A percentile compares a stretch with the other conserved stretches of the same genome.
These are phyloP conservation scores for Rubus idaeus DNA, from an alignment of 306 rosid species.

Conservation along the genomic window DNA sequence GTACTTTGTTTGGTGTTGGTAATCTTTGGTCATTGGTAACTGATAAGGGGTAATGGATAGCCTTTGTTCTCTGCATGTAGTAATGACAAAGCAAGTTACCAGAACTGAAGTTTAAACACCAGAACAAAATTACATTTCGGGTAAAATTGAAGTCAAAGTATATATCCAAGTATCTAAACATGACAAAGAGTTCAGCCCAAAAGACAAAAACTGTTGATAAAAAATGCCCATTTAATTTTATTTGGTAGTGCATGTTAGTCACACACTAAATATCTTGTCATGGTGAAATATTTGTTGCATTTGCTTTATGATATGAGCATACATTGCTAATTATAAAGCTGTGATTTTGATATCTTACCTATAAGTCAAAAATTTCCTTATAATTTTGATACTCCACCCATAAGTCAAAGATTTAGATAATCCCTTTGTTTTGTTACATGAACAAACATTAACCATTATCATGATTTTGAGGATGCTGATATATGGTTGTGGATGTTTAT, in stretches of 20 bases:
- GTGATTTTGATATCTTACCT: constrained; percentile 16
- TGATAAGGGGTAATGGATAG: neutral
- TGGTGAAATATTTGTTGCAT: neutral
- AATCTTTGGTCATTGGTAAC: neutral
- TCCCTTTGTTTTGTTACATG: constrained; percentile 2
- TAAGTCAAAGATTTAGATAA: neutral
- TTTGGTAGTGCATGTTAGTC: constrained; percentile 4
- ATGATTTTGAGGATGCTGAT: constrained; percentile 25
- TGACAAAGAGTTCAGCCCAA: neutral
- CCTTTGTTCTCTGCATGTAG: neutral
- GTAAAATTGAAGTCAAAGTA: constrained; percentile 3
- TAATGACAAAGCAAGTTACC: neutral
- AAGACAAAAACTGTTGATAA: neutral
- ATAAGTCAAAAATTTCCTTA: constrained; percentile 1
- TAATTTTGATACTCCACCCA: neutral
- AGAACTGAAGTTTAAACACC: neutral
- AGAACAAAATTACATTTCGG: neutral
- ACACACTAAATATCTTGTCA: neutral
- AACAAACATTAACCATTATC: neutral
- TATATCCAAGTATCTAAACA: neutral
- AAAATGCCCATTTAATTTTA: constrained; percentile 4
- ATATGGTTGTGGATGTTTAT: constrained; percentile 16
- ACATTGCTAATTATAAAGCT: neutral
- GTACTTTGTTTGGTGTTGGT: neutral
- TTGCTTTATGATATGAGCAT: neutral